Percentiles rank a stretch among this genome's conserved stretches.
These are phyloP conservation scores for Talaromyces atroroseus DNA, from an alignment of 2,329 filamentous ascomycete species.

Conservation along the genomic window DNA sequence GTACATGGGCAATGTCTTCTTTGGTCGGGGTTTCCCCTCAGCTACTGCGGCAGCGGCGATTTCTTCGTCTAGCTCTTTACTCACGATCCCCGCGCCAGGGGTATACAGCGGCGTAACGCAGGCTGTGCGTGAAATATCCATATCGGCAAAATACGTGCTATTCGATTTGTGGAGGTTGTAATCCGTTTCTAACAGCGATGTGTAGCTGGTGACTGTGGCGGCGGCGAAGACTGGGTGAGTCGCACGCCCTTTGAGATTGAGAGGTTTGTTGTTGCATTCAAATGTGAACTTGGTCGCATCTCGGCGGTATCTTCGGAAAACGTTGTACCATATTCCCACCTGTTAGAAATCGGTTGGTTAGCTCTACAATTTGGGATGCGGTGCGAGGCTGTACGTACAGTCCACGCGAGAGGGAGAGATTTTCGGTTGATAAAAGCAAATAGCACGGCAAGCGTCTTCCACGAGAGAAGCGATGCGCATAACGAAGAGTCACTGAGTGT, in stretches of 20 bases:
- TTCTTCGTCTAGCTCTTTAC: slow-evolving; percentile 50
- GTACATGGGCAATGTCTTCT: slow-evolving; percentile 47
- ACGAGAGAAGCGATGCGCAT: slow-evolving; percentile 18
- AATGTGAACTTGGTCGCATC: slow-evolving; percentile 33
- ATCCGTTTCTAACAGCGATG: slow-evolving; percentile 72
- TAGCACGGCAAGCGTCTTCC: slow-evolving; percentile 38
- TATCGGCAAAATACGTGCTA: slow-evolving; percentile 79
- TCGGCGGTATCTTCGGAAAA: slow-evolving; percentile 51
- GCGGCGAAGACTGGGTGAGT: slow-evolving; percentile 67
- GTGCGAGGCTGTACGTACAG: slow-evolving; percentile 48
- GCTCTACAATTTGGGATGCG: neutral
- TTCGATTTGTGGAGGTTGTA: slow-evolving; percentile 82
- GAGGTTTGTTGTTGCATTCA: slow-evolving; percentile 13
- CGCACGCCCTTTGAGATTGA: slow-evolving; percentile 28
- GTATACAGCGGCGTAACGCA: slow-evolving; percentile 65
- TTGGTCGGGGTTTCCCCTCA: slow-evolving; percentile 41
- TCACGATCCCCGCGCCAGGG: slow-evolving; percentile 50
- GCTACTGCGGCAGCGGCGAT: slow-evolving; percentile 47
- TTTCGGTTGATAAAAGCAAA: slow-evolving; percentile 65
- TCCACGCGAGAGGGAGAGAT: slow-evolving; percentile 69
- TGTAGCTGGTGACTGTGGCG: slow-evolving; percentile 60
- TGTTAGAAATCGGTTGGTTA: slow-evolving; percentile 25
- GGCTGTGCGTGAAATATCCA: slow-evolving; percentile 77
- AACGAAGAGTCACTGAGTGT: neutral
- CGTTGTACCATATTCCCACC: slow-evolving; percentile 56